phyloP scores from a whole-genome alignment of 2,329 filamentous ascomycete species.

The Microdochium nivale region DNA sequence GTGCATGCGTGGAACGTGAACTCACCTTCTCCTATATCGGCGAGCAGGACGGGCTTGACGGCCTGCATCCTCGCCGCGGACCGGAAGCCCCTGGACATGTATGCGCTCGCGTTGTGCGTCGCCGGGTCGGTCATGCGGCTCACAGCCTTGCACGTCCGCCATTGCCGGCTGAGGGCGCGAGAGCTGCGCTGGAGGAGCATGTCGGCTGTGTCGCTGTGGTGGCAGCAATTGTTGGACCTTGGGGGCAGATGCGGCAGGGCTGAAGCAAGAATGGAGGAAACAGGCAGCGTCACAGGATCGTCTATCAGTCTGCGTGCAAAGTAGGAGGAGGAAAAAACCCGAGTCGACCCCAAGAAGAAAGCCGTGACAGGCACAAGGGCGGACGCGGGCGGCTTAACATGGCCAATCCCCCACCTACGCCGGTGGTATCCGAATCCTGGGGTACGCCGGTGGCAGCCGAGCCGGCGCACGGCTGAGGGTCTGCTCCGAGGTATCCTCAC shows the following conservation, averaged over 20 bases:
- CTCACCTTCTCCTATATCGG: slow-evolving; percentile 78
- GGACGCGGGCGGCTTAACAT: not conserved
- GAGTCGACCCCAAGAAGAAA: not conserved
- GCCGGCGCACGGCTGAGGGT: not conserved
- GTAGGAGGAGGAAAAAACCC: not conserved
- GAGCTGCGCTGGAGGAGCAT: slow-evolving; percentile 51
- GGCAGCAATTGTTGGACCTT: not conserved
- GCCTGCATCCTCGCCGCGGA: slow-evolving; percentile 39
- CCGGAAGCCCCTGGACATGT: slow-evolving; percentile 38
- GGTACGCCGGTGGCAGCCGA: slow-evolving; percentile 7
- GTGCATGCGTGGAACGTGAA: no score
- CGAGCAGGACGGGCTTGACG: slow-evolving; percentile 72
- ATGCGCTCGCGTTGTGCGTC: slow-evolving; percentile 10
- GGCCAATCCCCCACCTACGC: slow-evolving; percentile 4
- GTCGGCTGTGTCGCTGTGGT: slow-evolving; percentile 1
- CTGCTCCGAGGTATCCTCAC: not conserved
- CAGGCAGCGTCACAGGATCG: not conserved
- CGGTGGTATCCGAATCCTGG: slow-evolving; percentile 10
- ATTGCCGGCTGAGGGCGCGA: slow-evolving; percentile 41
- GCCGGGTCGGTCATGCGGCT: slow-evolving; percentile 21
- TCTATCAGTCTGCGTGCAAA: no score
- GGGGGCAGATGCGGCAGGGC: not conserved
- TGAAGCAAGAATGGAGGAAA: not conserved
- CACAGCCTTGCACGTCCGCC: slow-evolving; percentile 33
- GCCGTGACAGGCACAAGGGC: not conserved